These are phyloP conservation scores for Omphalea diandra DNA, from an alignment of 441 rosid genomes.

Conservation along the genomic window DNA sequence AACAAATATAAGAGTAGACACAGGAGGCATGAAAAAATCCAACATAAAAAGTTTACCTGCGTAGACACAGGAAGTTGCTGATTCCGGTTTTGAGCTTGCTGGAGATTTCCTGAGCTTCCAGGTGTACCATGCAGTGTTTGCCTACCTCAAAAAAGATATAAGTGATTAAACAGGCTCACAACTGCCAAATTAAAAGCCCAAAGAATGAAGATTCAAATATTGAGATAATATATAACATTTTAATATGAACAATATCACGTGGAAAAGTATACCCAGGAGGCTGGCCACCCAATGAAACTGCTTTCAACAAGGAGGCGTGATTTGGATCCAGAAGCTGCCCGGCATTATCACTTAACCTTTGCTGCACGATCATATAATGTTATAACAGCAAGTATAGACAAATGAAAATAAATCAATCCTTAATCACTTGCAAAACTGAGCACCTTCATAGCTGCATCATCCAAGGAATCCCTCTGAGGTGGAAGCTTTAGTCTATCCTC, in stretches of 20 bases:
- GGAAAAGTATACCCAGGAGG: constrained; percentile 65
- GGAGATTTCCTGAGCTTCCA: constrained; percentile 54
- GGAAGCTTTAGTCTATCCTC: constrained; percentile 83
- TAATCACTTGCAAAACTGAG: constrained; percentile 13
- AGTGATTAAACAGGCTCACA: constrained; percentile 13
- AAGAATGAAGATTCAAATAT: background rate
- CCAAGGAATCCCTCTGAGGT: constrained; percentile 68
- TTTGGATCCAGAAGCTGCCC: constrained; percentile 75
- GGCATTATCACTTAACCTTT: constrained; percentile 60
- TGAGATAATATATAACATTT: background rate
- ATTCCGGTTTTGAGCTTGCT: constrained; percentile 64
- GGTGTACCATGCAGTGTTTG: constrained; percentile 67
- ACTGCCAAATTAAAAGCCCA: background rate
- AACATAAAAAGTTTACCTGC: constrained; percentile 40
- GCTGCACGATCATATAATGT: constrained; percentile 31
- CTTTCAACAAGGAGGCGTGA: constrained; percentile 70
- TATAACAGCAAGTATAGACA: background rate
- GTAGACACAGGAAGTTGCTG: constrained; percentile 69
- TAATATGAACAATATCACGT: constrained; percentile 2
- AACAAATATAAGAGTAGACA: background rate
- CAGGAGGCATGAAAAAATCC: background rate
- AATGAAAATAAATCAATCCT: background rate
- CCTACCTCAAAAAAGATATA: constrained; percentile 36
- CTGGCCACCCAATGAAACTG: constrained; percentile 68
- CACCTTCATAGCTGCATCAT: constrained; percentile 81